Percentiles rank a stretch among this genome's conserved stretches.
Evolutionary conservation across 768 basidiomycete genomes (phyloP).

Genomic region (Pleurotus eryngii): DNA sequence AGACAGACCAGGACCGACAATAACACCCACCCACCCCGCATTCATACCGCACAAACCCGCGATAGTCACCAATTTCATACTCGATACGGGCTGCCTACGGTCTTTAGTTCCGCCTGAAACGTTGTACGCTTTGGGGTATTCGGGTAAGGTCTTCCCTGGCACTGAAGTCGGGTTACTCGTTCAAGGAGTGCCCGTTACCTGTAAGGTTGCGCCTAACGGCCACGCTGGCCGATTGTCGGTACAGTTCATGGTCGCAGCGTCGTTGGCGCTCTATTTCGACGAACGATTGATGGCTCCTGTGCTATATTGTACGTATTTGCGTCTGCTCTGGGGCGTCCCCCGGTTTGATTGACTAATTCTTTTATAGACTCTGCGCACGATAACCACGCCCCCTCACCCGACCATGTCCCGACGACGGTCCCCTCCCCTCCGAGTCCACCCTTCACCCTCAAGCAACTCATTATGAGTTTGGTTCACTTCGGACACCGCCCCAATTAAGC

Average conservation of each 20-base stretch:
- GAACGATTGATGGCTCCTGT: constrained; percentile 18
- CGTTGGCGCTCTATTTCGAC: constrained; percentile 22
- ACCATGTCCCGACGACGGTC: background rate
- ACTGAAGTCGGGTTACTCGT: constrained; percentile 16
- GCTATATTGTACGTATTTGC: constrained; percentile 17
- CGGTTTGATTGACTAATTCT: too few species aligned
- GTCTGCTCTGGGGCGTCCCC: background rate
- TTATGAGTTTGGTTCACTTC: background rate
- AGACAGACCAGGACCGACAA: background rate
- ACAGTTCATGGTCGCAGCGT: constrained; percentile 21
- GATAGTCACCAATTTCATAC: constrained; percentile 21
- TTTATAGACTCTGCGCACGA: background rate
- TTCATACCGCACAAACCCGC: background rate
- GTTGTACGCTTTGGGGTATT: constrained; percentile 16
- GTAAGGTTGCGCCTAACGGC: constrained; percentile 15
- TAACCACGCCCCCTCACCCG: background rate
- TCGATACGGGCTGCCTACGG: constrained; percentile 19
- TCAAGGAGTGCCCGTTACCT: constrained; percentile 19
- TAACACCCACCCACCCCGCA: background rate
- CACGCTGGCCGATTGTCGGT: constrained; percentile 18
- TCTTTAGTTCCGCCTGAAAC: constrained; percentile 16
- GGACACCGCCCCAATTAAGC: background rate
- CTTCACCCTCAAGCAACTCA: background rate
- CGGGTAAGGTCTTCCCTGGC: constrained; percentile 13
- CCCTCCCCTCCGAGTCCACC: background rate